phyloP scores from a whole-genome alignment of 305 asterid species.

The Salvia sclarea region DNA sequence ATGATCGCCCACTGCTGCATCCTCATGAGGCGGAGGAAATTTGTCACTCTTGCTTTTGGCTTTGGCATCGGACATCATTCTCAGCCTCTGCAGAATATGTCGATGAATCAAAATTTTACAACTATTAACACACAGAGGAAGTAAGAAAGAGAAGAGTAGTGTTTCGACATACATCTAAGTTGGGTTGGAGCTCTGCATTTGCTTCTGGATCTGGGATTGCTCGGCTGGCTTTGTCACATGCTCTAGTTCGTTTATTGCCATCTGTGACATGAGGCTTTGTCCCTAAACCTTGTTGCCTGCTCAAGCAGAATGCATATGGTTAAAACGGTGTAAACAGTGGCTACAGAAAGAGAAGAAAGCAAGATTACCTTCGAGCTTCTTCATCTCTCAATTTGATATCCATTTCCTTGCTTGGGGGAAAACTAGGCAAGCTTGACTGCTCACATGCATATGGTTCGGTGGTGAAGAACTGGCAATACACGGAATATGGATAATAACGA shows the following conservation, averaged over 20 bases:
- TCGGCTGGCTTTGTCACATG: slow-evolving; percentile 60
- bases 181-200: slow-evolving; percentile 83
- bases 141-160: background rate
- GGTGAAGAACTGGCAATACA: slow-evolving; percentile 59
- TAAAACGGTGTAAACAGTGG: slow-evolving; percentile 15
- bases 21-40: slow-evolving; percentile 95
- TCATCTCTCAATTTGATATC: slow-evolving; percentile 77
- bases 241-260: slow-evolving; percentile 56
- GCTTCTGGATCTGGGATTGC: slow-evolving; percentile 94
- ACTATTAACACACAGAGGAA: background rate
- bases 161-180: slow-evolving; percentile 61
- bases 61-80: slow-evolving; percentile 55
- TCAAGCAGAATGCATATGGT: slow-evolving; percentile 17
- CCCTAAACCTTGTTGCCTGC: slow-evolving; percentile 60
- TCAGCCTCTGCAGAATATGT: slow-evolving; percentile 58
- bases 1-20: slow-evolving; percentile 67
- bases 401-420: slow-evolving; percentile 93
- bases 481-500: background rate
- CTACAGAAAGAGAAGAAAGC: slow-evolving; percentile 27
- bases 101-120: too few relatives aligned
- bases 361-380: slow-evolving; percentile 71
- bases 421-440: slow-evolving; percentile 79
- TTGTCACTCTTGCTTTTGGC: slow-evolving; percentile 80
- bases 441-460: slow-evolving; percentile 81
- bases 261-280: slow-evolving; percentile 53